phyloP scores from a whole-genome alignment of 345 rosid genomes.

The Eucalyptus curtisii region DNA sequence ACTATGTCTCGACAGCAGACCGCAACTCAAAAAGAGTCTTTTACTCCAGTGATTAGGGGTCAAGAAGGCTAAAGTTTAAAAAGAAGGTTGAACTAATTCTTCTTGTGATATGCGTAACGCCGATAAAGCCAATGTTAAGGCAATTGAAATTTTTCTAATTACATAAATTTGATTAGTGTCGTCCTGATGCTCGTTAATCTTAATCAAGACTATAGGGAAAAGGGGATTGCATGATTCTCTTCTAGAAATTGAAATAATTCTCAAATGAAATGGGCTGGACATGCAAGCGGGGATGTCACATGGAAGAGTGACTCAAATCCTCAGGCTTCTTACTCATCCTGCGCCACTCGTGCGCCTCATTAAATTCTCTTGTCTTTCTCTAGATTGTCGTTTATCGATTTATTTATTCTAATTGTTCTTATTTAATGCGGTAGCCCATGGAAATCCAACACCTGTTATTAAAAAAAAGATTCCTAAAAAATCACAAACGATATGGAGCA shows the following conservation, averaged over 20 bases:
- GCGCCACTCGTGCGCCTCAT: constrained; percentile 58
- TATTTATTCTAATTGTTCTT: neutral
- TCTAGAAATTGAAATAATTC: neutral
- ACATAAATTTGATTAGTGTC: neutral
- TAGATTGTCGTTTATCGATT: neutral
- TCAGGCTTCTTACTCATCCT: neutral
- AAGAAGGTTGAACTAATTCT: neutral
- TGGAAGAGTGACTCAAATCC: neutral
- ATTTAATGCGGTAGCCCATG: neutral
- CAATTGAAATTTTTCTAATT: neutral
- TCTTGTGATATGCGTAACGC: neutral
- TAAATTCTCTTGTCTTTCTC: neutral
- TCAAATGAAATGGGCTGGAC: neutral
- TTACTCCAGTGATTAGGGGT: neutral
- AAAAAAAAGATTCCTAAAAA: neutral
- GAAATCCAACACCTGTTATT: neutral
- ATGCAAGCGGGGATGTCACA: neutral
- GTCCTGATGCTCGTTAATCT: neutral
- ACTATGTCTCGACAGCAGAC: neutral
- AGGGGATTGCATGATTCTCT: neutral
- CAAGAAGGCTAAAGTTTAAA: neutral
- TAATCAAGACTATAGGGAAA: neutral
- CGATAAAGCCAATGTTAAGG: too few species aligned
- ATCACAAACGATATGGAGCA: neutral
- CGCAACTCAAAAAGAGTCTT: neutral